Evolutionary conservation across 805 yeast genomes (phyloP).

Genomic region (Candida tibetensis): DNA sequence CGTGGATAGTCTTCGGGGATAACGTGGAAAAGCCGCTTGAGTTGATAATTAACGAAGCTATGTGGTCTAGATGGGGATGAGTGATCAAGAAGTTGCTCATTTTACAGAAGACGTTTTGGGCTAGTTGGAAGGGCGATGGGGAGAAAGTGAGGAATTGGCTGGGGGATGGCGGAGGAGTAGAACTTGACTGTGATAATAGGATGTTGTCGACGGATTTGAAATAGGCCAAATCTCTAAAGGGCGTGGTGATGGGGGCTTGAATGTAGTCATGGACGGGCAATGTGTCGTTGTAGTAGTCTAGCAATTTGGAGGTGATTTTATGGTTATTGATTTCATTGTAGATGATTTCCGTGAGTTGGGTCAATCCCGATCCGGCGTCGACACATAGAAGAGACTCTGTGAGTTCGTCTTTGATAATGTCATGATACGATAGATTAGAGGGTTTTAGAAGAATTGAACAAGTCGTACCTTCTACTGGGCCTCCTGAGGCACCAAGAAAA

Average conservation of each 20-base stretch:
- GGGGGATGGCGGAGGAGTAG: background rate
- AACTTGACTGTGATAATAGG: background rate
- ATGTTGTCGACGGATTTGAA: background rate
- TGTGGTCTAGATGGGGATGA: slow-evolving; percentile 85
- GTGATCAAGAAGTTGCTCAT: slow-evolving; percentile 56
- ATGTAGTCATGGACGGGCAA: slow-evolving; percentile 20
- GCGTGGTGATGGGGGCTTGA: slow-evolving; percentile 18
- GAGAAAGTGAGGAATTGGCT: slow-evolving; percentile 9
- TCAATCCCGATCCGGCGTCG: slow-evolving; percentile 79
- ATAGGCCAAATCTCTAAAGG: slow-evolving; percentile 17
- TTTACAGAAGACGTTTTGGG: slow-evolving; percentile 31
- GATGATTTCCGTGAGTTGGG: slow-evolving; percentile 47
- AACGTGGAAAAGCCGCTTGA: slow-evolving; percentile 51
- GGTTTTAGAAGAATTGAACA: slow-evolving; percentile 71
- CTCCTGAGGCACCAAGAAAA: slow-evolving; percentile 79
- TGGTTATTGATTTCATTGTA: slow-evolving; percentile 17
- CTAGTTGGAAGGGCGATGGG: slow-evolving; percentile 24
- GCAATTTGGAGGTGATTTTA: slow-evolving; percentile 9
- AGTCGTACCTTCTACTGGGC: slow-evolving; percentile 71
- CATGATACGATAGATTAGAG: slow-evolving; percentile 36
- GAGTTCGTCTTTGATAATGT: slow-evolving; percentile 24
- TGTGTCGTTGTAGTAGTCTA: slow-evolving; percentile 33
- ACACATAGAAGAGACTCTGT: slow-evolving; percentile 49
- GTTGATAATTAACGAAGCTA: slow-evolving; percentile 65
- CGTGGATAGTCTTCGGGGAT: slow-evolving; percentile 47